Conservation (phyloP, 2,329 filamentous ascomycete species). For the Colletotrichum sp. region DNA sequence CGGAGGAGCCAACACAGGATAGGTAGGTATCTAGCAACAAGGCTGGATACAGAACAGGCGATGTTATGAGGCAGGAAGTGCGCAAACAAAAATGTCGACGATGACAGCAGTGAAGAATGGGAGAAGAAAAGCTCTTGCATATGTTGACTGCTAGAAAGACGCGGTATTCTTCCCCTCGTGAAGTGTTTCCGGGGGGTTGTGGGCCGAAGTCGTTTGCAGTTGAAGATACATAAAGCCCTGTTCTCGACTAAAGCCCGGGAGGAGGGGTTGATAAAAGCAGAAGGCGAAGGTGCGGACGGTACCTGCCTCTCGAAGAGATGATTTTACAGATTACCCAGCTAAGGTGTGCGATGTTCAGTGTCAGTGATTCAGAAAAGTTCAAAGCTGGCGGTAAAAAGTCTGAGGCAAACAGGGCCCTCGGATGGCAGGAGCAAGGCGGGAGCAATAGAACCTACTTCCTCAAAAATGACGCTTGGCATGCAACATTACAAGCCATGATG, state of each 20-base stretch:
- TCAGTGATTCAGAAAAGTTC: not conserved
- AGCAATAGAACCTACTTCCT: not conserved
- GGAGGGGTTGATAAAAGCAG: not conserved
- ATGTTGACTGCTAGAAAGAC: not conserved
- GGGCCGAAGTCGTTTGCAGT: not conserved
- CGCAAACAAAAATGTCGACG: not conserved
- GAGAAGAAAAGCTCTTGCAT: not conserved
- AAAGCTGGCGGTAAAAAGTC: not conserved
- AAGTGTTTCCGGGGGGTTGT: not conserved
- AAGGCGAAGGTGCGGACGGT: not conserved
- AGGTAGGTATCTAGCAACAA: not conserved
- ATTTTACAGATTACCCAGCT: not conserved
- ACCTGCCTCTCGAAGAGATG: not conserved
- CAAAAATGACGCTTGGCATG: rapidly evolving
- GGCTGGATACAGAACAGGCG: not conserved
- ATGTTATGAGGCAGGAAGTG: not conserved
- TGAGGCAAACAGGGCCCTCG: rapidly evolving
- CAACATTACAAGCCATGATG: rapidly evolving
- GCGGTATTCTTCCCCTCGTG: not conserved
- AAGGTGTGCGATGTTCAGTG: not conserved
- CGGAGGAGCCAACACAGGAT: not conserved
- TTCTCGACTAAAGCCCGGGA: not conserved
- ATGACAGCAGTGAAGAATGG: not conserved
- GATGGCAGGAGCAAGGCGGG: not conserved
- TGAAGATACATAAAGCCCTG: not conserved